Conservation (phyloP, 2,329 filamentous ascomycete species). For the Fusarium lyarnte region DNA sequence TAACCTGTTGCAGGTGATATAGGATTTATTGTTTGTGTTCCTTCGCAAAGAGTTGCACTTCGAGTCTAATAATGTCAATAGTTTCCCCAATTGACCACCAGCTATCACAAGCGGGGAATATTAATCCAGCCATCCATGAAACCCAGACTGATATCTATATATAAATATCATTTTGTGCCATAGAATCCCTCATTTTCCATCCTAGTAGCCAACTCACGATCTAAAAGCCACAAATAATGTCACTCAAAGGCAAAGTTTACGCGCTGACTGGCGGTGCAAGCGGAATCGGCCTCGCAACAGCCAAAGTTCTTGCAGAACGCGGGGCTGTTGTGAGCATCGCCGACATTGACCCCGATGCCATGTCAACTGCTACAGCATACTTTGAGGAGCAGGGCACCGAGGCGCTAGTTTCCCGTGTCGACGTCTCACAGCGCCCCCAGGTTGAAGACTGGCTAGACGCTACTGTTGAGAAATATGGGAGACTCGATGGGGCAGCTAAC, state of each 20-base stretch:
- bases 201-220: background rate
- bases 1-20: background rate
- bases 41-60: background rate
- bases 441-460: constrained; percentile 62
- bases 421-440: constrained; percentile 57
- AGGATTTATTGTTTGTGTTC: background rate
- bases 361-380: constrained; percentile 45
- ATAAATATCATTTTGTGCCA: background rate
- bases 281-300: constrained; percentile 56
- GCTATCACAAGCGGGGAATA: constrained; percentile 13
- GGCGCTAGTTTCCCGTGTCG: constrained; percentile 54
- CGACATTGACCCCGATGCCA: constrained; percentile 48
- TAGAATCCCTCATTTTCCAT: background rate
- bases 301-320: constrained; percentile 49
- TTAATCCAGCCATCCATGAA: background rate
- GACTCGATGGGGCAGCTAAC: constrained; percentile 65
- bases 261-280: constrained; percentile 56
- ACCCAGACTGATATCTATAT: background rate
- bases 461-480: constrained; percentile 60
- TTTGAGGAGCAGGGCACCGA: constrained; percentile 42
- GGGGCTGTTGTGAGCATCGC: constrained; percentile 53
- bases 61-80: background rate
- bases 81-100: constrained; percentile 22
- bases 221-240: constrained; percentile 34
- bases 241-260: constrained; percentile 49